phyloP scores from a whole-genome alignment of 257 asterid genomes.

The Capsicum pubescens region DNA sequence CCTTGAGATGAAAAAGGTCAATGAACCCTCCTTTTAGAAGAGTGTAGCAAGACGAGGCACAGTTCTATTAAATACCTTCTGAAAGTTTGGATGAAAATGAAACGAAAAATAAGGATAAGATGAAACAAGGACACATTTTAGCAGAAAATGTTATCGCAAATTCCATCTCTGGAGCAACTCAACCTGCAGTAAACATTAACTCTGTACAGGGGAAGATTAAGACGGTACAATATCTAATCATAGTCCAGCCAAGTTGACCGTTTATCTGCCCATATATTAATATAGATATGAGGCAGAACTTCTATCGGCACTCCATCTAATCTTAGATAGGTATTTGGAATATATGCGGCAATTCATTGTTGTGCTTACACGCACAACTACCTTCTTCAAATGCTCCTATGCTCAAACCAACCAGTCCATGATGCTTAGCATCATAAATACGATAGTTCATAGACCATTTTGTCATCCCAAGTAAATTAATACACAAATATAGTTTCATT shows the following conservation, averaged over 20 bases:
- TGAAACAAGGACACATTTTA: not conserved
- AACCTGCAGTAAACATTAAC: not conserved
- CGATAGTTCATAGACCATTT: not conserved
- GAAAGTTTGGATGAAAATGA: not conserved
- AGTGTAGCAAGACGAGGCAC: not conserved
- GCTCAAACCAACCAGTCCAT: not conserved
- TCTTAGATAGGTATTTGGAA: not conserved
- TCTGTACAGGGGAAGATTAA: not conserved
- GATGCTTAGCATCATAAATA: constrained; percentile 7
- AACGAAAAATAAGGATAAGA: not conserved
- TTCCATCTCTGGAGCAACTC: not conserved
- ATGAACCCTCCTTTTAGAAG: constrained; percentile 9
- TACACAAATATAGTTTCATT: not conserved
- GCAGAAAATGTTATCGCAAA: not conserved
- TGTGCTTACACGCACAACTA: not conserved
- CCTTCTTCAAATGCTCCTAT: not conserved
- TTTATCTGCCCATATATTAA: not conserved
- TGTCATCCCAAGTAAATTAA: not conserved
- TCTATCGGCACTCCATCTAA: not conserved
- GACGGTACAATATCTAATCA: not conserved
- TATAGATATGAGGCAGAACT: not conserved
- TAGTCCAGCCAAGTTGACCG: not conserved
- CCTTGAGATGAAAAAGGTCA: constrained; percentile 14
- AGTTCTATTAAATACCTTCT: not conserved
- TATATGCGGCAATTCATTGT: not conserved